Conservation (phyloP, 2,329 filamentous ascomycete species). For the Mycocentrospora acerina region DNA sequence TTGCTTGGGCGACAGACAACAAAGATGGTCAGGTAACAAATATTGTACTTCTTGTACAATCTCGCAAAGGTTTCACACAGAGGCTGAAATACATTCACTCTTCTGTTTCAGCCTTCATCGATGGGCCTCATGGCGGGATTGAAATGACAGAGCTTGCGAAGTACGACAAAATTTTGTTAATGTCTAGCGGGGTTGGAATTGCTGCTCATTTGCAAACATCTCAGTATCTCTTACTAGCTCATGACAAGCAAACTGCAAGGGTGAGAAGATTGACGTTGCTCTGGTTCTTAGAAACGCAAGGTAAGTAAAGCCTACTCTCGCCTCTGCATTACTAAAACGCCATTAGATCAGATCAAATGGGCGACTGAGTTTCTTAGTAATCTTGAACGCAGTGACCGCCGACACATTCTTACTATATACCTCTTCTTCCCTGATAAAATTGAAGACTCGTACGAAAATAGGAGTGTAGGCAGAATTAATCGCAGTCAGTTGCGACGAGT, state of each 20-base stretch:
- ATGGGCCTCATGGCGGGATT: conserved; percentile 5
- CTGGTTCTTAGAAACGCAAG: conserved; percentile 5
- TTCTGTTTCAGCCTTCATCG: not conserved
- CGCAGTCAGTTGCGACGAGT: too few relatives aligned
- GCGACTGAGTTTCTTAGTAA: too few relatives aligned
- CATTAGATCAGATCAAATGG: too few relatives aligned
- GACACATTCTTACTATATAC: too few relatives aligned
- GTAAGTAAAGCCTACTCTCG: too few relatives aligned
- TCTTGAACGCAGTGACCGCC: too few relatives aligned
- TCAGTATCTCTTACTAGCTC: conserved; percentile 4
- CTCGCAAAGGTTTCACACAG: conserved; percentile 1
- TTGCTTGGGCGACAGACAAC: conserved; percentile 4
- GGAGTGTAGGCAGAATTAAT: too few relatives aligned
- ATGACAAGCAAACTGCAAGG: conserved; percentile 8
- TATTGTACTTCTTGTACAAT: conserved; percentile 3
- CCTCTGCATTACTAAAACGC: too few relatives aligned
- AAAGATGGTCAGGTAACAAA: not conserved
- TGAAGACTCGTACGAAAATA: too few relatives aligned
- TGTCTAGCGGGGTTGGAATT: conserved; percentile 9
- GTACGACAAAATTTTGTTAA: conserved; percentile 11
- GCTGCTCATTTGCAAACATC: conserved; percentile 5
- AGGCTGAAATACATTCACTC: not conserved
- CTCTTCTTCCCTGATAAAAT: too few relatives aligned
- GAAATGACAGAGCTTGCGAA: not conserved
- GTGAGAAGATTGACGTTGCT: conserved; percentile 8